Evolutionary conservation across 768 basidiomycete genomes (phyloP), one percentile per base, ranked within the genome.

Genomic region (Suillus decipiens): DNA sequence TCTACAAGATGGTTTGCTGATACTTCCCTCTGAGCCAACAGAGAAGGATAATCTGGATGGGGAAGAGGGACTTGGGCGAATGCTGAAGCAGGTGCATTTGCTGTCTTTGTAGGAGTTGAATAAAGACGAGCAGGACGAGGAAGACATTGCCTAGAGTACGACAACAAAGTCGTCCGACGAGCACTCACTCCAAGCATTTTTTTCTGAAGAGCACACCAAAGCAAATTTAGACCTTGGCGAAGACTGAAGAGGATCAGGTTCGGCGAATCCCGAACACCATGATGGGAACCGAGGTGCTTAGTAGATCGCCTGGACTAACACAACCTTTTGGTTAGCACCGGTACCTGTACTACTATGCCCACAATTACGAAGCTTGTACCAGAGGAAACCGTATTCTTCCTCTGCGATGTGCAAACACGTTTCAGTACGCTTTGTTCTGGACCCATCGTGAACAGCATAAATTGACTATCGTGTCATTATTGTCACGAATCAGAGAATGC

Each of bases 401-500:
- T 93, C 33, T 97, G 95, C 73, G 95, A 96, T 73, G 76, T 96
- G 2, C 95, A 96, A 76, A 79, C 83, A 9, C 83, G 85, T 66
- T 90, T 94, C 76, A 78, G 92, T 93, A 67, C 65, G 86, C 63
- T 51, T 22, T 34, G 5, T 36, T 59, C n/a, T 22, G 48, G 36
- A 61, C 28, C 19, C 22, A 24, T 19, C 41, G n/a, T 1, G 10
- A 19, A 50, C 47, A 8, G 8, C 28, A 2, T 12, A 11, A 56
- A 31, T 59, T 54, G 39, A 45, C 31, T 48, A 45, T 50, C 34
- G 48, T 51, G 48, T 45, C 22, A 62, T 78, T 51, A 4, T 31
- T 51, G 3, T 36, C 1, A 82, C 85, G n/a, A 45, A 45, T 17
- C 67, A 84, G 83, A 69, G 14, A 63, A 80, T 22, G 82, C 83